Evolutionary conservation across 2,329 filamentous ascomycete species (phyloP).

Genomic region (Alternaria solani): DNA sequence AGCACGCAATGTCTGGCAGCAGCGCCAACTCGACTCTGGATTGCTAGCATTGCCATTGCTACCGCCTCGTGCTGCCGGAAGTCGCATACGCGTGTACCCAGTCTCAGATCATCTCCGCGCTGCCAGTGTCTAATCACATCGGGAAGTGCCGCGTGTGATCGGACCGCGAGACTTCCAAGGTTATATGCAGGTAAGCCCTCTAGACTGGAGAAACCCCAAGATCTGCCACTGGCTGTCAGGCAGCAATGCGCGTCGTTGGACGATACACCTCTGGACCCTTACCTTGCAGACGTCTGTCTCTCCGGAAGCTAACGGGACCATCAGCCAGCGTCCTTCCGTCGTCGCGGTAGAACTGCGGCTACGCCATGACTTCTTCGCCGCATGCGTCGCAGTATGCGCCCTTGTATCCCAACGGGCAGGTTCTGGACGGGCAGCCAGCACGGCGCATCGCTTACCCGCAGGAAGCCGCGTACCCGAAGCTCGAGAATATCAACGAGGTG

Average conservation of each 20-base stretch:
- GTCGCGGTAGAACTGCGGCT: constrained; percentile 27
- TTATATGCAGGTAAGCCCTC: constrained; percentile 2
- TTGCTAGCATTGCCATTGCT: not conserved
- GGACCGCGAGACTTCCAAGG: constrained; percentile 16
- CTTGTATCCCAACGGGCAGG: constrained; percentile 33
- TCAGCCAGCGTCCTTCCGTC: constrained; percentile 17
- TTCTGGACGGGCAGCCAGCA: constrained; percentile 22
- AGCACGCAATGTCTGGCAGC: not conserved
- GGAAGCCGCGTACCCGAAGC: constrained; percentile 42
- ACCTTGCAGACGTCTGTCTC: constrained; percentile 1
- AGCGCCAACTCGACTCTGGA: not conserved
- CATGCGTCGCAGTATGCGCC: constrained; percentile 34
- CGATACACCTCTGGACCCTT: constrained; percentile 7
- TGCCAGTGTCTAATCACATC: constrained; percentile 1
- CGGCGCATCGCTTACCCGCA: constrained; percentile 32
- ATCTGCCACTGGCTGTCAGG: constrained; percentile 3
- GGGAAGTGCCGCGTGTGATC: constrained; percentile 11
- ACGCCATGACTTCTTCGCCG: constrained; percentile 20
- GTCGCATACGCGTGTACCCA: not conserved
- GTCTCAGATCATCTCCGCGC: not conserved
- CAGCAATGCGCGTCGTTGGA: not conserved
- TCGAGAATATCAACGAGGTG: constrained; percentile 49
- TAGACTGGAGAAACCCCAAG: not conserved
- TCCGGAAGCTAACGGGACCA: constrained; percentile 19
- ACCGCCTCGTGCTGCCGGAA: not conserved